phyloP scores from a whole-genome alignment of 1,284 basidiomycete genomes.

The Volvariella volvacea region DNA sequence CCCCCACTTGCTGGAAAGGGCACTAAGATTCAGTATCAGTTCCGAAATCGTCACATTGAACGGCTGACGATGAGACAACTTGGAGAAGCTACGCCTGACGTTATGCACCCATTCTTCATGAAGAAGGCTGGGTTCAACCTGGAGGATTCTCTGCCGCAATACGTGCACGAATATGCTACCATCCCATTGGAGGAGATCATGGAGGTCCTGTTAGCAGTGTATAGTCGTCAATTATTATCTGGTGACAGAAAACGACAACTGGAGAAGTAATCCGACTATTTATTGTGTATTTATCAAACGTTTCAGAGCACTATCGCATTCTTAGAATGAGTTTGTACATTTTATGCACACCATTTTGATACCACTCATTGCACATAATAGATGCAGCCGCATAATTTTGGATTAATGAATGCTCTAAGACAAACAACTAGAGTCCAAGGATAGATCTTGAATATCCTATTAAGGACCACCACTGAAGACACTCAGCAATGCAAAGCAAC shows the following conservation, averaged over 20 bases:
- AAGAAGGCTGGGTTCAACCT: slow-evolving; percentile 78
- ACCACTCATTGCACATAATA: too few species aligned
- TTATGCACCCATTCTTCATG: slow-evolving; percentile 83
- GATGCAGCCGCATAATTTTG: too few species aligned
- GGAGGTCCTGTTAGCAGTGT: slow-evolving; percentile 74
- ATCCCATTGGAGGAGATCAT: slow-evolving; percentile 80
- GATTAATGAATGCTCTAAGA: background rate
- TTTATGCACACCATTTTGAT: too few species aligned
- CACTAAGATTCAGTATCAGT: slow-evolving; percentile 39
- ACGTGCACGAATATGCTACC: slow-evolving; percentile 84
- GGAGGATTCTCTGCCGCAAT: slow-evolving; percentile 76
- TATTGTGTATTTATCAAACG: too few species aligned
- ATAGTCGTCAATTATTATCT: slow-evolving; percentile 66
- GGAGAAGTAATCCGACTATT: slow-evolving; percentile 3
- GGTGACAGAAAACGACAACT: slow-evolving; percentile 13
- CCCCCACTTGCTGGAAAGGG: slow-evolving; percentile 13
- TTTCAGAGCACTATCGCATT: too few species aligned
- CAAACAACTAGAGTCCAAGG: slow-evolving; percentile 7
- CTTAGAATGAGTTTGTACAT: too few species aligned
- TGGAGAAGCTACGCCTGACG: slow-evolving; percentile 82
- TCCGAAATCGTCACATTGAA: slow-evolving; percentile 55
- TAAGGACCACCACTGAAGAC: slow-evolving; percentile 55
- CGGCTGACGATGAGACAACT: slow-evolving; percentile 76
- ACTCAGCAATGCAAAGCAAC: slow-evolving; percentile 86
- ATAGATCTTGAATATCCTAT: slow-evolving; percentile 11